Evolutionary conservation across 1,139 yeast species (phyloP).

Genomic region (Suhomyces bribrorum): DNA sequence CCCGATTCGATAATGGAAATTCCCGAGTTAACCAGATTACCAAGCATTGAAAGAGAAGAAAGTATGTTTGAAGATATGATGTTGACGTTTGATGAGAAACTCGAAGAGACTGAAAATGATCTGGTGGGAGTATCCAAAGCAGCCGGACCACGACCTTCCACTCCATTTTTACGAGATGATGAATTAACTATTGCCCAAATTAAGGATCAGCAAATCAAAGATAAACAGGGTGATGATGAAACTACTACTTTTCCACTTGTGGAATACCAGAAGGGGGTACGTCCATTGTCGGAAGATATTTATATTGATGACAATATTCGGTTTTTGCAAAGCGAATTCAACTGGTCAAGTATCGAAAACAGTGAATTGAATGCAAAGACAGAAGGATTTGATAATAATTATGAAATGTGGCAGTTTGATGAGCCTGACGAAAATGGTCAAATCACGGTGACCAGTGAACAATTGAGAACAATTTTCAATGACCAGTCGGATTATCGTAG

Average conservation of each 20-base stretch:
- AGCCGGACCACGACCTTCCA: not conserved
- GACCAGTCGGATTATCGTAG: conserved; percentile 31
- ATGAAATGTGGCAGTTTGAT: conserved; percentile 1
- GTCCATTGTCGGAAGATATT: conserved; percentile 23
- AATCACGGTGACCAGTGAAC: conserved; percentile 30
- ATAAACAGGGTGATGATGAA: conserved; percentile 17
- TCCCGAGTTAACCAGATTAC: conserved; percentile 22
- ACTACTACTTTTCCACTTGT: not conserved
- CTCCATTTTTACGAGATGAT: conserved; percentile 44
- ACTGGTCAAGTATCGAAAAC: conserved; percentile 26
- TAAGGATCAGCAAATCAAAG: conserved; percentile 41
- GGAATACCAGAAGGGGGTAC: conserved; percentile 2
- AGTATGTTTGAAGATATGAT: conserved; percentile 38
- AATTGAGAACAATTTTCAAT: conserved; percentile 31
- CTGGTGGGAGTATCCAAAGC: not conserved
- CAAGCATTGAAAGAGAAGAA: conserved; percentile 35
- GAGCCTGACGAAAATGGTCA: conserved; percentile 16
- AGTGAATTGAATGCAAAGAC: conserved; percentile 8
- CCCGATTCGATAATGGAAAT: conserved; percentile 7
- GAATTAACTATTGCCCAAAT: conserved; percentile 47
- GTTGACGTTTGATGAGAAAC: conserved; percentile 14
- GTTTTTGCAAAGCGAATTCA: conserved; percentile 33
- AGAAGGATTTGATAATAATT: conserved; percentile 1
- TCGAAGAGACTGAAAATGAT: conserved; percentile 6
- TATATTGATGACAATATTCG: conserved; percentile 40